phyloP scores from a whole-genome alignment of 2,329 filamentous ascomycete species.

The Dichotomopilus funicola region DNA sequence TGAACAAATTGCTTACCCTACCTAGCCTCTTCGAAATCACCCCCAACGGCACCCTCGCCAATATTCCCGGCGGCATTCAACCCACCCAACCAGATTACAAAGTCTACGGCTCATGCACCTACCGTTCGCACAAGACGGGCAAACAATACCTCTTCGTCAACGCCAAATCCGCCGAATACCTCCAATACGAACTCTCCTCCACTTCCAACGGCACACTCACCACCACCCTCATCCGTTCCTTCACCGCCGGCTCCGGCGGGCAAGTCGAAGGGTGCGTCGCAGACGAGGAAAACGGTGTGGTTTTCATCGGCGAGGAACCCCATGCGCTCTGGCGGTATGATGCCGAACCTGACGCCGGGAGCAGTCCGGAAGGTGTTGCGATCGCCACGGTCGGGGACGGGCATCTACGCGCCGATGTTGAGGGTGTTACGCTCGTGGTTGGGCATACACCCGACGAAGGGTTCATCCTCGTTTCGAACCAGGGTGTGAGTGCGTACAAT shows the following conservation, averaged over 20 bases:
- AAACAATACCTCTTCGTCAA: constrained; percentile 18
- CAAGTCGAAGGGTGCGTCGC: constrained; percentile 13
- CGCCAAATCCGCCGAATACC: constrained; percentile 10
- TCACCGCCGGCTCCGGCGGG: constrained; percentile 9
- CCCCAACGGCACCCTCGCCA: constrained; percentile 5
- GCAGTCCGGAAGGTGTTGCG: neutral
- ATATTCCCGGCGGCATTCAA: constrained; percentile 9
- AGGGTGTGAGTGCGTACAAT: constrained; percentile 14
- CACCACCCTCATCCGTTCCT: constrained; percentile 9
- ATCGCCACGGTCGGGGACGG: constrained; percentile 9
- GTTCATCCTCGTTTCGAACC: constrained; percentile 8
- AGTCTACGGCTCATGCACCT: constrained; percentile 15
- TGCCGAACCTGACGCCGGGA: constrained; percentile 1
- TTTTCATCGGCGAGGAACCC: constrained; percentile 14
- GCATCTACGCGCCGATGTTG: constrained; percentile 8
- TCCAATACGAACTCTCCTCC: constrained; percentile 11
- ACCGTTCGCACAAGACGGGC: constrained; percentile 7
- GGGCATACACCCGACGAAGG: constrained; percentile 7
- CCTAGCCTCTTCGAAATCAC: constrained; percentile 11
- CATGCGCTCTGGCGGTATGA: constrained; percentile 13
- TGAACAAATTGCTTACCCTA: neutral
- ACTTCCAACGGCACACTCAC: constrained; percentile 4
- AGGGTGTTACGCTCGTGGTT: constrained; percentile 13
- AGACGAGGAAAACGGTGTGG: constrained; percentile 9
- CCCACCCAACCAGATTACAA: constrained; percentile 1